These are phyloP conservation scores for Boletus reticuloceps DNA, from an alignment of 768 basidiomycete species.

Conservation along the genomic window DNA sequence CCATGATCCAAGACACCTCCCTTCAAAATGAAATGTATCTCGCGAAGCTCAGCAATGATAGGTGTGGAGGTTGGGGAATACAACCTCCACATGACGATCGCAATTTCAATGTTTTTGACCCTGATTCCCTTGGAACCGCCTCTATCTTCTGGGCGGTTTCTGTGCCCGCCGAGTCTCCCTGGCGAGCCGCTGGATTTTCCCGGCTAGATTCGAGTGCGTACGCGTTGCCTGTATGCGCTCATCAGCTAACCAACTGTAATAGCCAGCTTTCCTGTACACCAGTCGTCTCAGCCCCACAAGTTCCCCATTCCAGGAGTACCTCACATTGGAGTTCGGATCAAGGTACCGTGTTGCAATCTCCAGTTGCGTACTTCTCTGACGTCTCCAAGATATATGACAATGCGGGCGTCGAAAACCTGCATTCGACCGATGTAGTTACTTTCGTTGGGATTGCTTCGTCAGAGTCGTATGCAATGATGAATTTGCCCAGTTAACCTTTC, in stretches of 20 bases:
- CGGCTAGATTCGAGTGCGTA: constrained; percentile 19
- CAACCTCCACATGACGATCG: constrained; percentile 28
- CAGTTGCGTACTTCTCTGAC: background rate
- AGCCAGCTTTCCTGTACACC: constrained; percentile 28
- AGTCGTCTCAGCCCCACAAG: constrained; percentile 50
- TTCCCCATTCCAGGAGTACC: constrained; percentile 52
- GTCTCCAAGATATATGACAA: constrained; percentile 56
- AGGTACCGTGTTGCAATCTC: constrained; percentile 39
- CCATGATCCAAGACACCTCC: constrained; percentile 84
- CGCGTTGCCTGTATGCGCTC: background rate
- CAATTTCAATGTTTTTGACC: constrained; percentile 32
- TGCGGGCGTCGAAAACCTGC: constrained; percentile 42
- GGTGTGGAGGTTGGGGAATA: constrained; percentile 78
- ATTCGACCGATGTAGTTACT: constrained; percentile 58
- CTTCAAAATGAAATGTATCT: constrained; percentile 72
- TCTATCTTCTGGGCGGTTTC: constrained; percentile 69
- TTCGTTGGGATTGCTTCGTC: constrained; percentile 73
- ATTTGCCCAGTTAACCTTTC: background rate
- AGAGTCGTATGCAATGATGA: constrained; percentile 54
- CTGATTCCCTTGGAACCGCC: constrained; percentile 58
- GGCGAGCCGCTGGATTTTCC: constrained; percentile 43
- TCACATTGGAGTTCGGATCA: constrained; percentile 72
- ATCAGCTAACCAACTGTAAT: background rate
- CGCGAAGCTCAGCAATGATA: constrained; percentile 38
- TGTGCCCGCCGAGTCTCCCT: constrained; percentile 65